Evolutionary conservation across 306 rosid genomes (phyloP).

Genomic region (Gillenia trifoliata): DNA sequence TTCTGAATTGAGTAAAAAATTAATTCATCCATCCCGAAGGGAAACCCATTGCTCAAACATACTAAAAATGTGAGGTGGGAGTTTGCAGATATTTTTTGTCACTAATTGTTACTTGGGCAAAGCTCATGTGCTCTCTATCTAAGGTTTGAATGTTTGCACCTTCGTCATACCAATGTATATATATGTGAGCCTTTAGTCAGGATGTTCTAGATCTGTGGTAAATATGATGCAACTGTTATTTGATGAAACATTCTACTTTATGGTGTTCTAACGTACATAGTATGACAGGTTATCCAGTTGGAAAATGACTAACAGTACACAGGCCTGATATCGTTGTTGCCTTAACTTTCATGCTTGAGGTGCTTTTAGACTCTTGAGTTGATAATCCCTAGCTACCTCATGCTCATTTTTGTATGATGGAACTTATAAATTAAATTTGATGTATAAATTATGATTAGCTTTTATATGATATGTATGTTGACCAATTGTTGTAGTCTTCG

Average conservation of each 20-base stretch:
- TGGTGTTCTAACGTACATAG: background rate
- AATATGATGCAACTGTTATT: no score
- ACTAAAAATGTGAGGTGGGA: slow-evolving; percentile 88
- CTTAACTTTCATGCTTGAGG: slow-evolving; percentile 4
- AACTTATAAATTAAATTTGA: background rate
- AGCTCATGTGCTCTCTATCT: slow-evolving; percentile 89
- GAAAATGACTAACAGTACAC: background rate
- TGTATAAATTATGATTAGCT: slow-evolving; percentile 12
- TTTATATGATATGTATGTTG: slow-evolving; percentile 16
- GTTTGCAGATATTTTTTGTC: slow-evolving; percentile 88
- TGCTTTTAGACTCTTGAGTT: slow-evolving; percentile 3
- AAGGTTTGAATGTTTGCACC: slow-evolving; percentile 47
- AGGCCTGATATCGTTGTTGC: background rate
- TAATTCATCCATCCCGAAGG: slow-evolving; percentile 47
- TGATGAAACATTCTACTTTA: no score
- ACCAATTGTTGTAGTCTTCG: slow-evolving; percentile 76
- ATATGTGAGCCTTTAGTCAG: background rate
- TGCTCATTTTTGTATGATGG: background rate
- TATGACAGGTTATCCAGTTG: background rate
- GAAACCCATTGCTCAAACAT: slow-evolving; percentile 89
- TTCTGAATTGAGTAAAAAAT: background rate
- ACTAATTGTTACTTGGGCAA: slow-evolving; percentile 84
- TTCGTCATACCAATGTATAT: background rate
- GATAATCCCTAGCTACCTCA: background rate
- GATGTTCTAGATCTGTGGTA: no score